Evolutionary conservation across 2,329 filamentous ascomycete species (phyloP), one percentile per base, ranked within the genome.

Genomic region (Colletotrichum australisinense): DNA sequence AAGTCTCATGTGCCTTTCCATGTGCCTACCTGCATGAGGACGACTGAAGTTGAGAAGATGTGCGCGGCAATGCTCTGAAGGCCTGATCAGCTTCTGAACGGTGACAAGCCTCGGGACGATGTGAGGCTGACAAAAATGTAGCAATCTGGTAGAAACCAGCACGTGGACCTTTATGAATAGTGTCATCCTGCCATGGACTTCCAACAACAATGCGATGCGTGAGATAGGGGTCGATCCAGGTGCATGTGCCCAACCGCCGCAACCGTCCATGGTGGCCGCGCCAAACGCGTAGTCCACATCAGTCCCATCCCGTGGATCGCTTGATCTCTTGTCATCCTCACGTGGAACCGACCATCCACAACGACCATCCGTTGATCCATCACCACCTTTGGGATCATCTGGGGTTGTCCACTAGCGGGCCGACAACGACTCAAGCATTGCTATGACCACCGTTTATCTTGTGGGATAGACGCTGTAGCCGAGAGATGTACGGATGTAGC

Each of bases 371-470:
- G 67, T 56, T 70, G 67, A 73, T 73, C 70, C 32, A 66, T 70
- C 70, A 32, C 67, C 67, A 52, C 26, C 67, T 70, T 70, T 24
- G 49, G 70, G 46, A 73, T 65, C 60, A 70, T 70, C 67, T 73
- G 70, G 70, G 70, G 70, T 52, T 56, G 60, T 35, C 60, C 70
- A 53, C 70, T 65, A 56, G 26, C 19, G 35, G 67, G 32, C 24
- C 49, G 32, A 16, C 35, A 57, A 32, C 70, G 32, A 59, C 55
- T 63, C 64, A 58, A 75, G 67, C 57, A 74, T 66, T 72, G 72
- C 74, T 74, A 62, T 69, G 74, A 74, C 74, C 72, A 74, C 59
- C 57, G 58, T 62, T 59, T 67, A 74, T 74, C 56, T 58, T 70
- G 72, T 64, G 70, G 67, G 60, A 73, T 65, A 58, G 60, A 59